Base-by-base conservation (phyloP, 1,284 basidiomycete species). In the Takashimella koratensis region DNA sequence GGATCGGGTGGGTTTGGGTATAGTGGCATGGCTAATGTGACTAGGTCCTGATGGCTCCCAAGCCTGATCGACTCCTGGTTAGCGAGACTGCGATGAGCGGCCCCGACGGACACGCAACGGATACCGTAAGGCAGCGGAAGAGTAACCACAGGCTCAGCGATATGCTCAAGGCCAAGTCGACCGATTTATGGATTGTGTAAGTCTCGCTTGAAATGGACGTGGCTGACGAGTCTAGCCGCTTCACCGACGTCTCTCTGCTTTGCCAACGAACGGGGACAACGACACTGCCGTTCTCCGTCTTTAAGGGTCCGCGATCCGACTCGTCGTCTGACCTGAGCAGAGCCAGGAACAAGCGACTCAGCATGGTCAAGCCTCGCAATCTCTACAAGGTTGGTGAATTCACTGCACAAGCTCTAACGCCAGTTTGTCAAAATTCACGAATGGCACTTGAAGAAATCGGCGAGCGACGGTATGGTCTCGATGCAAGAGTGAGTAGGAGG, bases 161-260 rank as follows among this genome's bases (percentile, higher is more conserved):
- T 63, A 70, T 78, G 13, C 57, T 76, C 61, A 66, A 58, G 60
- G 65, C 26, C 43, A 61, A 12, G 83, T 86, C 40, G 86, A 86
- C 86, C 67, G 94, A 98, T 64, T 70, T 93, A 47, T 98, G 95
- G 95, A 80, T 95, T 51, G 88, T 98, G 66, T 68, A 48, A 58
- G 71, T 66, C 27, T 6, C 20, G 12, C 12, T 24, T 25, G 12
- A 26, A 46, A 13, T 23, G 12, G 23, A 19, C 24, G 6, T 45
- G 3, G 30, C 30, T 36, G 30, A 36, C 30, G 10, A 36, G 16
- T 21, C 6, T 21, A 74, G 73, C 0, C 83, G 86, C 12, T 98
- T 98, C 78, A 93, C 93, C 52, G 95, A 98, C 70, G 94, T 98
- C 44, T 87, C 93, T 11, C 78, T 98, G 43, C 82, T 91, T 48